phyloP scores from a whole-genome alignment of 805 yeast species.

The Candida fluviatilis region DNA sequence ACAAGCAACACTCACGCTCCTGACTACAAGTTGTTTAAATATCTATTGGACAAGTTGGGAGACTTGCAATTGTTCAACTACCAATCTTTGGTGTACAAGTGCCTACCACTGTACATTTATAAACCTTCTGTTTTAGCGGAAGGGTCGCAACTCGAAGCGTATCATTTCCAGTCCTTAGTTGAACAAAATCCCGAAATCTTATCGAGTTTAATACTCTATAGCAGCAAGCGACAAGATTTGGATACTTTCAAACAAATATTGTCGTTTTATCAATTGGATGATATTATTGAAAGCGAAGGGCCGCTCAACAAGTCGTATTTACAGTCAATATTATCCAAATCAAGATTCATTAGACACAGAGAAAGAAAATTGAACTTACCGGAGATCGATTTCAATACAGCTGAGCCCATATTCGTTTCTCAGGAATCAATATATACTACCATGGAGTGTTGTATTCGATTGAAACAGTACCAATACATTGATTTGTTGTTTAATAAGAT shows the following conservation, averaged over 20 bases:
- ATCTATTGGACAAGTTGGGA: constrained; percentile 23
- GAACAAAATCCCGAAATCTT: constrained; percentile 29
- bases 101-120: constrained; percentile 20
- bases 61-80: constrained; percentile 17
- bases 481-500: constrained; percentile 32
- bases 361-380: constrained; percentile 3
- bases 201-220: constrained; percentile 21
- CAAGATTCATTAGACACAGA: constrained; percentile 13
- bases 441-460: constrained; percentile 24
- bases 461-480: constrained; percentile 22
- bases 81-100: constrained; percentile 24
- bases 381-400: constrained; percentile 8
- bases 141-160: constrained; percentile 9
- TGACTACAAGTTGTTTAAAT: constrained; percentile 17
- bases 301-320: constrained; percentile 14
- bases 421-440: constrained; percentile 20
- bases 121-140: constrained; percentile 19
- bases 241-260: constrained; percentile 21
- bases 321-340: constrained; percentile 22
- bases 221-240: constrained; percentile 15
- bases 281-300: constrained; percentile 19
- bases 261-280: constrained; percentile 22
- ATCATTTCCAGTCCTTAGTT: constrained; percentile 21
- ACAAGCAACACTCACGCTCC: constrained; percentile 18
- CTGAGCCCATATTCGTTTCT: constrained; percentile 14